phyloP scores from a whole-genome alignment of 164 flowering plant genomes.

The Chimonanthus praecox region DNA sequence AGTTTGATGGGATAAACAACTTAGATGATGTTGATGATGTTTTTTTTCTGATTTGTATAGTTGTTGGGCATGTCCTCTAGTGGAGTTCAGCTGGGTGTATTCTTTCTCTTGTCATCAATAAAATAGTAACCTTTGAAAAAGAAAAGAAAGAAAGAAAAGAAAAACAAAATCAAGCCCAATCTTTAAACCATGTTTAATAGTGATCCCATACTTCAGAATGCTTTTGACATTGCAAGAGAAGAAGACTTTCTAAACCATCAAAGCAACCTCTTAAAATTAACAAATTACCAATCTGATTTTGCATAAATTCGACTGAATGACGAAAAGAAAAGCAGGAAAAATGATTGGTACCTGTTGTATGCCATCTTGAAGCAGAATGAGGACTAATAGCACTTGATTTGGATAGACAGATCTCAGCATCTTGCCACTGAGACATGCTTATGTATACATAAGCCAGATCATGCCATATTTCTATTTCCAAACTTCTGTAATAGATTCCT shows the following conservation, averaged over 20 bases:
- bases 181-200: background rate
- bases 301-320: background rate
- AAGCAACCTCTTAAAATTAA: background rate
- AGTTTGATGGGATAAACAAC: too few relatives aligned
- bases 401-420: constrained; percentile 79
- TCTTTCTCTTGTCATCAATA: too few relatives aligned
- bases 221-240: background rate
- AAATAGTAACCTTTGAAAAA: too few relatives aligned
- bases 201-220: too few relatives aligned
- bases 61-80: too few relatives aligned
- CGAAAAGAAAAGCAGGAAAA: background rate
- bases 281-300: background rate
- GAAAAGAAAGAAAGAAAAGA: too few relatives aligned
- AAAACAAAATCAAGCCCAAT: background rate
- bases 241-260: background rate
- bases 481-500: constrained; percentile 30
- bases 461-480: constrained; percentile 93
- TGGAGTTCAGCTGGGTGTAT: too few relatives aligned
- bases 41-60: too few relatives aligned
- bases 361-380: constrained; percentile 73
- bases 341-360: constrained; percentile 50
- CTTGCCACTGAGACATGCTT: constrained; percentile 78
- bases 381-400: constrained; percentile 58
- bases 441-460: constrained; percentile 78
- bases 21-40: too few relatives aligned